phyloP scores from a whole-genome alignment of 768 basidiomycete genomes.

The Cyclocybe cylindracea region DNA sequence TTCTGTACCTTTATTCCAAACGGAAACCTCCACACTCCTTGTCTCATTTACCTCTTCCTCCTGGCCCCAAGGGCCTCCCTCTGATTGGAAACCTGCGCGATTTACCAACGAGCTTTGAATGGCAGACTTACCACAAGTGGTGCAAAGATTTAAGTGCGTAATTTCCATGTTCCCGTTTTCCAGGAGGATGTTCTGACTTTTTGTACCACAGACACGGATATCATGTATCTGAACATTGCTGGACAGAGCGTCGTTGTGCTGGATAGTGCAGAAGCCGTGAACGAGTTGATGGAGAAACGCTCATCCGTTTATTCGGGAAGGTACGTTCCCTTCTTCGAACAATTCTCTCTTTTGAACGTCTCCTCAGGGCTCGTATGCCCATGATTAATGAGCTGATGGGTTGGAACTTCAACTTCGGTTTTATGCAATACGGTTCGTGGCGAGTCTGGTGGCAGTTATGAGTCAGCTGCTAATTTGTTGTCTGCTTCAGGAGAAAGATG shows the following conservation, averaged over 20 bases:
- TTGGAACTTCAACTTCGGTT: slow-evolving; percentile 21
- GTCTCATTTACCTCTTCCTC: slow-evolving; percentile 22
- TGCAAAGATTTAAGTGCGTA: slow-evolving; percentile 30
- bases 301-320: slow-evolving; percentile 41
- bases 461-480: neutral
- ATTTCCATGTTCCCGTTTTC: too few relatives aligned
- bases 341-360: slow-evolving; percentile 13
- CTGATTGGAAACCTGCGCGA: slow-evolving; percentile 26
- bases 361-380: slow-evolving; percentile 17
- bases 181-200: neutral
- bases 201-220: slow-evolving; percentile 24
- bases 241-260: slow-evolving; percentile 29
- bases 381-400: slow-evolving; percentile 27
- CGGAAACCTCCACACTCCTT: slow-evolving; percentile 25
- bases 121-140: slow-evolving; percentile 32
- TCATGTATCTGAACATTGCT: slow-evolving; percentile 27
- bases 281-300: slow-evolving; percentile 43
- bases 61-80: slow-evolving; percentile 26
- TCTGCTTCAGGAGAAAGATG: slow-evolving; percentile 15
- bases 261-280: slow-evolving; percentile 35
- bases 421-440: slow-evolving; percentile 15
- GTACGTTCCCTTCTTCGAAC: slow-evolving; percentile 5
- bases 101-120: slow-evolving; percentile 16
- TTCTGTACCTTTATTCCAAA: slow-evolving; percentile 21
- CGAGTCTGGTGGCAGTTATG: slow-evolving; percentile 20